These are phyloP conservation scores for Grosmannia penicillata DNA, from an alignment of 2,329 filamentous ascomycete genomes.

Conservation along the genomic window DNA sequence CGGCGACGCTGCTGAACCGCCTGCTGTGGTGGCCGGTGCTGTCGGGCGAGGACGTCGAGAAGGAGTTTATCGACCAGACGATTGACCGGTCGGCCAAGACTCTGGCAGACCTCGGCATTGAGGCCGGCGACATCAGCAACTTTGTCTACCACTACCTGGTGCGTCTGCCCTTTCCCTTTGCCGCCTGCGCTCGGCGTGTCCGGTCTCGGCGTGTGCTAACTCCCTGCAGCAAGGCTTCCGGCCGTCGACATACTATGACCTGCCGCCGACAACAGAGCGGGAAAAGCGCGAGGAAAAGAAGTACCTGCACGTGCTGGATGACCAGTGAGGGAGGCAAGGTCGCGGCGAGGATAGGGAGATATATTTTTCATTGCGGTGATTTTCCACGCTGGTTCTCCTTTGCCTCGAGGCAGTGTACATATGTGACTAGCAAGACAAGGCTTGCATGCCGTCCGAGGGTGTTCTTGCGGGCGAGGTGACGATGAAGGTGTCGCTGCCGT, in stretches of 20 bases:
- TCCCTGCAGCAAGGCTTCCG: conserved; percentile 66
- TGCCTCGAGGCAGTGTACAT: conserved; percentile 9
- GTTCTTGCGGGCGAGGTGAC: too few species aligned
- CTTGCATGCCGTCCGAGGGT: background rate
- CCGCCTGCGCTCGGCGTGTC: background rate
- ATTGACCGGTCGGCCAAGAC: conserved; percentile 90
- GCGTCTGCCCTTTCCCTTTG: conserved; percentile 21
- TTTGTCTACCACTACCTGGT: conserved; percentile 91
- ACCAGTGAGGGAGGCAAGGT: conserved; percentile 61
- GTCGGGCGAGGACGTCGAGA: conserved; percentile 74
- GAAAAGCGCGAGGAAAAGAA: conserved; percentile 93
- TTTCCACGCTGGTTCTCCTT: background rate
- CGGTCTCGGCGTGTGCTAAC: conserved; percentile 16
- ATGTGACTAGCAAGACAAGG: background rate
- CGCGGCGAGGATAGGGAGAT: conserved; percentile 2
- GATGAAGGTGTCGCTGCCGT: too few species aligned
- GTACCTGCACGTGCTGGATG: conserved; percentile 86
- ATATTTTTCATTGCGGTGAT: background rate
- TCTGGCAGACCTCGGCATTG: conserved; percentile 83
- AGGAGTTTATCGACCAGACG: conserved; percentile 82
- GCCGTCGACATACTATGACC: conserved; percentile 76
- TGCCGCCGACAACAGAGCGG: conserved; percentile 86
- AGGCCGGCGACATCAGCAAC: conserved; percentile 71
- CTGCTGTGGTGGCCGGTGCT: conserved; percentile 77
- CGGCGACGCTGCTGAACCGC: conserved; percentile 63